A percentile compares a stretch with the other conserved stretches of the same genome.
These are phyloP conservation scores for Triglochin maritima DNA, from an alignment of 106 monocot genomes.

Conservation along the genomic window DNA sequence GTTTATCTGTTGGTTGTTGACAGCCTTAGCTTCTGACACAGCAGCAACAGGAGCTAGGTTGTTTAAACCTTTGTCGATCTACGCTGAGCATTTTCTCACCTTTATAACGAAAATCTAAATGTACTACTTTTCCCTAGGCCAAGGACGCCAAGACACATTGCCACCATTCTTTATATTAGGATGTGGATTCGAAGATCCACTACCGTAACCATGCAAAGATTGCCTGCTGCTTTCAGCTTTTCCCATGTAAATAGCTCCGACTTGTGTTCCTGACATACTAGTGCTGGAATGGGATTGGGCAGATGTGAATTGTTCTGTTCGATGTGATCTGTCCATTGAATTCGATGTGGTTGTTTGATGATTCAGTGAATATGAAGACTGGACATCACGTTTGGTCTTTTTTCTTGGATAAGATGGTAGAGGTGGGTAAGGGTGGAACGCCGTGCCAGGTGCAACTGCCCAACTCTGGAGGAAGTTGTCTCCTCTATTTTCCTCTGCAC, in stretches of 20 bases:
- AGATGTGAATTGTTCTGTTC: not conserved
- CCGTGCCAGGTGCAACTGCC: conserved; percentile 66
- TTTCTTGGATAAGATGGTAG: conserved; percentile 49
- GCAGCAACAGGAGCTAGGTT: not conserved
- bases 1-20: conserved; percentile 9
- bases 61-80: not conserved
- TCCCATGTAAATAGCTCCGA: not conserved
- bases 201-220: conserved; percentile 8
- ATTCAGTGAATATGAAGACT: not conserved
- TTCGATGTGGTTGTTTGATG: not conserved
- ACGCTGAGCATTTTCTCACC: conserved; percentile 9
- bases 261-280: not conserved
- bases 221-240: conserved; percentile 8
- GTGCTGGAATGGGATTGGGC: not conserved
- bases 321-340: not conserved
- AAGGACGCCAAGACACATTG: conserved; percentile 6
- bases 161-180: conserved; percentile 9
- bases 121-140: conserved; percentile 20
- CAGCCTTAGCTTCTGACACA: conserved; percentile 6
- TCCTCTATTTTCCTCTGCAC: not conserved
- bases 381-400: conserved; percentile 3
- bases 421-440: conserved; percentile 83
- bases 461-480: conserved; percentile 11
- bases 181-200: conserved; percentile 14
- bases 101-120: conserved; percentile 5